Evolutionary conservation across 2,329 filamentous ascomycete genomes (phyloP).

Genomic region (Colletotrichum melonis): DNA sequence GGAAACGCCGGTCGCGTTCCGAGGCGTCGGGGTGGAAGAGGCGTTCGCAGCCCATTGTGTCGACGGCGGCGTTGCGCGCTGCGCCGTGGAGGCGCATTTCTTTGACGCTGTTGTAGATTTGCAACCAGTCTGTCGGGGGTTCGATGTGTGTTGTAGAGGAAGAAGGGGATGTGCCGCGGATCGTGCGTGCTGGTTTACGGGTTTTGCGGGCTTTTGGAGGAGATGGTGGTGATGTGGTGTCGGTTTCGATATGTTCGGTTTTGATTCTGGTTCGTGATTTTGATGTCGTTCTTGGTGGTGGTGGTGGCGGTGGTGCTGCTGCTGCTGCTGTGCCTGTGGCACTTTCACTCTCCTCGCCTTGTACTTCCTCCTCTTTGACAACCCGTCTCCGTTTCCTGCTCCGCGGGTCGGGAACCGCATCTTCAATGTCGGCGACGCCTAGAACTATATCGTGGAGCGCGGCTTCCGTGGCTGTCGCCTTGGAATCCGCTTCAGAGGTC

Average conservation of each 20-base stretch:
- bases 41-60: constrained; percentile 95
- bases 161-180: constrained; percentile 51
- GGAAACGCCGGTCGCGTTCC: constrained; percentile 75
- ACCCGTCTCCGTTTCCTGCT: constrained; percentile 61
- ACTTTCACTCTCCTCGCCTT: constrained; percentile 29
- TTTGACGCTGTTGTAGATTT: constrained; percentile 81
- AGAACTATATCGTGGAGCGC: constrained; percentile 7
- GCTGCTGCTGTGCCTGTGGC: constrained; percentile 30
- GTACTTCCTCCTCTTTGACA: constrained; percentile 40
- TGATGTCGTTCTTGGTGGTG: not conserved
- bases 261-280: constrained; percentile 45
- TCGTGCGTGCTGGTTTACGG: constrained; percentile 58
- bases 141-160: constrained; percentile 50
- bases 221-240: constrained; percentile 38
- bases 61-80: constrained; percentile 84
- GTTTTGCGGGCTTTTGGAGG: constrained; percentile 43
- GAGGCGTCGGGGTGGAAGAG: constrained; percentile 68
- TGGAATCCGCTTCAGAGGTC: constrained; percentile 37
- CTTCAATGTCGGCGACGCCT: constrained; percentile 66
- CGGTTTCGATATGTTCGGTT: constrained; percentile 48
- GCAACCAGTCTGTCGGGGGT: constrained; percentile 86
- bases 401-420: constrained; percentile 50
- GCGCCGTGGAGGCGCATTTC: constrained; percentile 74
- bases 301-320: not conserved
- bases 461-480: constrained; percentile 1